These are phyloP conservation scores for Solanum clarkiae DNA, from an alignment of 257 asterid species.

Conservation along the genomic window DNA sequence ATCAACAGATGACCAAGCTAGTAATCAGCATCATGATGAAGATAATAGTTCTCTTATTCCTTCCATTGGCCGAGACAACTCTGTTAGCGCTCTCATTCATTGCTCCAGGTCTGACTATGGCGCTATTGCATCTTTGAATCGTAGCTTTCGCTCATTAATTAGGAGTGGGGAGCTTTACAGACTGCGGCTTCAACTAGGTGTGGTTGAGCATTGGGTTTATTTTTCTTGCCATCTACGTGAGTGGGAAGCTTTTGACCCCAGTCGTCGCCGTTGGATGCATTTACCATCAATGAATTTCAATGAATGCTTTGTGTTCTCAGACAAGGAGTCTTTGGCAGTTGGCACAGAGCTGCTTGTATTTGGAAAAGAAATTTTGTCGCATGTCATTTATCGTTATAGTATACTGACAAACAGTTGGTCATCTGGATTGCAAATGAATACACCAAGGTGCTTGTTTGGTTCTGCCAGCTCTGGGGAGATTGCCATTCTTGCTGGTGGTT, in stretches of 20 bases:
- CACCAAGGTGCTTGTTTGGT: constrained; percentile 73
- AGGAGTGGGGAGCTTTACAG: constrained; percentile 64
- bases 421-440: constrained; percentile 65
- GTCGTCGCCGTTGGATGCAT: constrained; percentile 79
- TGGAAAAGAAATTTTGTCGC: constrained; percentile 55
- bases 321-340: constrained; percentile 89
- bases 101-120: constrained; percentile 93
- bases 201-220: constrained; percentile 94
- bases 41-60: constrained; percentile 58
- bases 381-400: constrained; percentile 69
- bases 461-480: constrained; percentile 82
- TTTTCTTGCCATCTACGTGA: constrained; percentile 84
- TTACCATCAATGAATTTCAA: constrained; percentile 68
- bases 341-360: constrained; percentile 98
- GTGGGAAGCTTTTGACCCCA: constrained; percentile 97
- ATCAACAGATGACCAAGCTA: constrained; percentile 4
- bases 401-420: constrained; percentile 86
- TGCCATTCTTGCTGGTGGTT: constrained; percentile 88
- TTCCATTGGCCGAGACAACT: constrained; percentile 76
- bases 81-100: constrained; percentile 57
- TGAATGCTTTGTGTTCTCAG: constrained; percentile 60
- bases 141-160: constrained; percentile 60
- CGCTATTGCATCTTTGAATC: constrained; percentile 56
- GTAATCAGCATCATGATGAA: neutral
- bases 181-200: constrained; percentile 43